A percentile compares a stretch with the other conserved stretches of the same genome.
Conservation (phyloP, 352 stramenopile species). For the Globisporangium solare region DNA sequence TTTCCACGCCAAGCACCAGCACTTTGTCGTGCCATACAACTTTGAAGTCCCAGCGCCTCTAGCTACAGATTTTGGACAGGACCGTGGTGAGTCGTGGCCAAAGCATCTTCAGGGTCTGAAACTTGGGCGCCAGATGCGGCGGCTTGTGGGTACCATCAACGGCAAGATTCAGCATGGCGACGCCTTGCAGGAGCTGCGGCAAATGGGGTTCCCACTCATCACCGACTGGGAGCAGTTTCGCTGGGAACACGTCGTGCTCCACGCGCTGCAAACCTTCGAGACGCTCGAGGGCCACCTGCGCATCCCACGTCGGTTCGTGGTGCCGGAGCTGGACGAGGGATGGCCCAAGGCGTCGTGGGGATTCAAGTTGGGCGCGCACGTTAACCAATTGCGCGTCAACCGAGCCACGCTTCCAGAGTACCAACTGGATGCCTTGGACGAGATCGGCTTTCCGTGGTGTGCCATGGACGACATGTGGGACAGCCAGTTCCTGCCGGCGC, state of each 20-base stretch:
- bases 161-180: background rate
- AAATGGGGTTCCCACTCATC: constrained; percentile 25
- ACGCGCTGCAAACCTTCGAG: constrained; percentile 6
- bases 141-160: constrained; percentile 16
- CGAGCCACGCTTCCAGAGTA: constrained; percentile 17
- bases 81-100: constrained; percentile 23
- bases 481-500: constrained; percentile 29
- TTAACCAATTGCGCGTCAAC: constrained; percentile 25
- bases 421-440: constrained; percentile 29
- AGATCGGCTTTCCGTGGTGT: constrained; percentile 38
- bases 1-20: constrained; percentile 32
- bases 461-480: constrained; percentile 31
- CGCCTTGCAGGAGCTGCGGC: constrained; percentile 18
- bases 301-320: constrained; percentile 9
- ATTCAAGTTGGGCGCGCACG: constrained; percentile 9
- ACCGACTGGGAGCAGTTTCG: constrained; percentile 40
- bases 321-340: constrained; percentile 13
- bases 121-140: constrained; percentile 31
- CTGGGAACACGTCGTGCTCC: constrained; percentile 8
- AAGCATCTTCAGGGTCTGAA: constrained; percentile 27
- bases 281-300: constrained; percentile 6
- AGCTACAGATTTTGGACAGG: background rate
- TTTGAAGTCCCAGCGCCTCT: constrained; percentile 26
- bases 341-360: constrained; percentile 8
- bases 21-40: constrained; percentile 38